Evolutionary conservation across 768 basidiomycete genomes (phyloP).

Genomic region (Xerocomellus amylosporus): DNA sequence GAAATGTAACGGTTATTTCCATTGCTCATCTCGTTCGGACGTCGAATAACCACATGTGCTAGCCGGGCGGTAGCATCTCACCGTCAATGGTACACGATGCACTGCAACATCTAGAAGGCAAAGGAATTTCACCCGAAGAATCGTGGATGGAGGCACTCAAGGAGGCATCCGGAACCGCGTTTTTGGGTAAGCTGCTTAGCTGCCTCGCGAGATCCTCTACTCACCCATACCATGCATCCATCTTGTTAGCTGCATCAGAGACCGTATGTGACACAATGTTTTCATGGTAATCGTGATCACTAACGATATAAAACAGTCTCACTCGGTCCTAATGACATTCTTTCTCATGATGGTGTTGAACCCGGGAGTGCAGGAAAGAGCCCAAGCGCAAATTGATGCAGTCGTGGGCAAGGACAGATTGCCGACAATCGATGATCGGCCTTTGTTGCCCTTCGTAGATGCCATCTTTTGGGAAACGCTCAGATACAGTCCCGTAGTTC

Average conservation of each 20-base stretch:
- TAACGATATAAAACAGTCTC: not conserved
- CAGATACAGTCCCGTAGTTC: constrained; percentile 1
- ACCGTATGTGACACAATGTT: not conserved
- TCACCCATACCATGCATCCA: no score
- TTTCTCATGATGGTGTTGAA: constrained; percentile 2
- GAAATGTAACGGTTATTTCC: not conserved
- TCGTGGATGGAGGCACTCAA: not conserved
- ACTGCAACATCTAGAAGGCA: not conserved
- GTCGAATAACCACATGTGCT: no score
- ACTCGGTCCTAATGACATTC: not conserved
- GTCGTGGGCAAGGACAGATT: constrained; percentile 15
- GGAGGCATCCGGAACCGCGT: not conserved
- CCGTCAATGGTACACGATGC: no score
- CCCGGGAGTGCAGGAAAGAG: constrained; percentile 10
- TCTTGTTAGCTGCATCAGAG: not conserved
- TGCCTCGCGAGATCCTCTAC: not conserved
- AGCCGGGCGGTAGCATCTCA: not conserved
- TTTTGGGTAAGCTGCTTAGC: not conserved
- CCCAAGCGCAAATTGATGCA: constrained; percentile 6
- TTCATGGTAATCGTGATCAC: no score
- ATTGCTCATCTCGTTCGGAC: not conserved
- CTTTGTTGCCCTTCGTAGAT: constrained; percentile 33
- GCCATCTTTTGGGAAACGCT: constrained; percentile 34
- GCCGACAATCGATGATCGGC: constrained; percentile 11
- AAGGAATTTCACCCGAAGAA: no score